Evolutionary conservation across 768 basidiomycete species (phyloP).

Genomic region (Hypholoma fasciculare): DNA sequence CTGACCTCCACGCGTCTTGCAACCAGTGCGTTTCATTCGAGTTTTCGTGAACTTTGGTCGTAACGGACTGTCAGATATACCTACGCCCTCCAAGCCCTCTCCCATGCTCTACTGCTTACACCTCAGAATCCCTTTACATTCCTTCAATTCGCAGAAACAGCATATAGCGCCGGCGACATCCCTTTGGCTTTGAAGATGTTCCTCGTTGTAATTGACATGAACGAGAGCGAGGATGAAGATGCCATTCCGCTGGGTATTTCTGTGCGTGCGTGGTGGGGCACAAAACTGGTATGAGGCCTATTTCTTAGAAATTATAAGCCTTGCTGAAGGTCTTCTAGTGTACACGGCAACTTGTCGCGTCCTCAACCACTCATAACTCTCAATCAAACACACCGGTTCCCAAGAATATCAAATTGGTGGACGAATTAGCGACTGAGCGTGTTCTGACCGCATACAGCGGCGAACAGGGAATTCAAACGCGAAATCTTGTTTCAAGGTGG

Average conservation of each 20-base stretch:
- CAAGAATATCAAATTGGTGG: slow-evolving; percentile 56
- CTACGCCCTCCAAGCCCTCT: slow-evolving; percentile 69
- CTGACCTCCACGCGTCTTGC: slow-evolving; percentile 74
- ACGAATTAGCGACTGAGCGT: slow-evolving; percentile 73
- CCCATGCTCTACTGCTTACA: slow-evolving; percentile 78
- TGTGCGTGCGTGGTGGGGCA: slow-evolving; percentile 80
- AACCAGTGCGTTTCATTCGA: slow-evolving; percentile 56
- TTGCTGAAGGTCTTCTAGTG: slow-evolving; percentile 41
- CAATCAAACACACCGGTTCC: slow-evolving; percentile 60
- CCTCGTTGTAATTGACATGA: slow-evolving; percentile 80
- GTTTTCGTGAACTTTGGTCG: not conserved
- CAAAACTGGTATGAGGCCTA: slow-evolving; percentile 64
- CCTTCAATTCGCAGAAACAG: slow-evolving; percentile 86
- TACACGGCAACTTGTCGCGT: slow-evolving; percentile 51
- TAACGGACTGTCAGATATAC: slow-evolving; percentile 55
- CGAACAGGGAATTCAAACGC: slow-evolving; percentile 38
- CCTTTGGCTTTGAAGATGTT: slow-evolving; percentile 79
- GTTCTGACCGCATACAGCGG: slow-evolving; percentile 63
- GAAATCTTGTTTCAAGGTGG: slow-evolving; percentile 47
- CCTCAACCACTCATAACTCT: slow-evolving; percentile 42
- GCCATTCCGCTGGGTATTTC: slow-evolving; percentile 53
- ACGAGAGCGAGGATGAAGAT: slow-evolving; percentile 51
- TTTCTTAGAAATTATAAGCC: not conserved
- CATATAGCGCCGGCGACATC: slow-evolving; percentile 76
- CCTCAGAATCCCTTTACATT: slow-evolving; percentile 87